Percentiles rank a stretch among this genome's conserved stretches.
These are phyloP conservation scores for Dictyostelium brefeldianum DNA, from an alignment of 78 protist genomes.

Conservation along the genomic window DNA sequence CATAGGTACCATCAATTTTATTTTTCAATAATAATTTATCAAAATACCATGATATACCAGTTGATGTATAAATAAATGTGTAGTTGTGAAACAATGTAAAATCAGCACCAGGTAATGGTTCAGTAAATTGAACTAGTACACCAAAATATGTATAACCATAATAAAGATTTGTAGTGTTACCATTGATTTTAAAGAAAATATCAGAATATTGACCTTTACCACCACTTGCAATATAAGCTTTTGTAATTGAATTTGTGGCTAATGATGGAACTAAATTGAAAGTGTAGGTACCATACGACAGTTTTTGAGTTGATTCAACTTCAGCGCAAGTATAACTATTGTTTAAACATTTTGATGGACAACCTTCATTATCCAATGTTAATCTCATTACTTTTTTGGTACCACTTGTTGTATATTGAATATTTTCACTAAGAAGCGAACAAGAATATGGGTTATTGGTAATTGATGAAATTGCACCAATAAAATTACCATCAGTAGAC, in stretches of 20 bases:
- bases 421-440: not conserved
- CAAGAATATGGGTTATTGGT: constrained; percentile 19
- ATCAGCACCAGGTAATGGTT: constrained; percentile 19
- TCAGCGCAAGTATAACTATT: constrained; percentile 16
- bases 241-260: constrained; percentile 3
- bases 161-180: not conserved
- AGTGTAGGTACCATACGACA: constrained; percentile 24
- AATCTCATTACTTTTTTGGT: constrained; percentile 5
- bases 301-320: constrained; percentile 8
- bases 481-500: constrained; percentile 14
- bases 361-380: constrained; percentile 20
- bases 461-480: constrained; percentile 11
- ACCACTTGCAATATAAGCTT: not conserved
- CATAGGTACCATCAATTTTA: constrained; percentile 7
- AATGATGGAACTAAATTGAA: not conserved
- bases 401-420: not conserved
- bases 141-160: constrained; percentile 19
- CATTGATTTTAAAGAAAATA: constrained; percentile 22
- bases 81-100: constrained; percentile 6
- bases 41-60: constrained; percentile 7
- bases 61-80: not conserved
- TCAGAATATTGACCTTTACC: constrained; percentile 15
- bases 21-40: constrained; percentile 19
- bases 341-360: constrained; percentile 13
- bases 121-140: not conserved